A percentile compares a stretch with the other conserved stretches of the same genome.
Evolutionary conservation across 176 grass and related monocot genomes (phyloP).

Genomic region (Alopecurus myosuroides): DNA sequence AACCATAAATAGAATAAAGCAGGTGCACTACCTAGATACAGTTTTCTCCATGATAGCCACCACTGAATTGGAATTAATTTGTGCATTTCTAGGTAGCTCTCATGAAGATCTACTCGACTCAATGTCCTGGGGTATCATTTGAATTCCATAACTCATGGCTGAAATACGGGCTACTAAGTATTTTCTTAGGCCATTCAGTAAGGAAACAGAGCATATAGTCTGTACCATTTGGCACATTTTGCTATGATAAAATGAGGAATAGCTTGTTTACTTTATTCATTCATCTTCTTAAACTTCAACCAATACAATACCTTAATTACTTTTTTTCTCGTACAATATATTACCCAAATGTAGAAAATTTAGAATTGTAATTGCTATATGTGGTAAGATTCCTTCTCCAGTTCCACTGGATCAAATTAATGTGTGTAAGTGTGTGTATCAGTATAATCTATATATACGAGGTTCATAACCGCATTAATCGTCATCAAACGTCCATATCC

Average conservation of each 20-base stretch:
- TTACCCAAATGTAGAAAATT: conserved; percentile 3
- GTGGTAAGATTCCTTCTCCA: neutral
- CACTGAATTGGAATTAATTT: too few species aligned
- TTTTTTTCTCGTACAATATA: conserved; percentile 14
- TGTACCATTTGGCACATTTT: too few species aligned
- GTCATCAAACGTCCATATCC: conserved; percentile 45
- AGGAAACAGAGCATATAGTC: too few species aligned
- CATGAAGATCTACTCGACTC: too few species aligned
- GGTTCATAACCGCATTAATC: neutral
- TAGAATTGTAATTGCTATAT: neutral
- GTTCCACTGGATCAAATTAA: neutral
- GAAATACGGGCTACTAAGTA: too few species aligned
- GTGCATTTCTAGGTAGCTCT: too few species aligned
- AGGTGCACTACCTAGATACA: too few species aligned
- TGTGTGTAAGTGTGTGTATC: neutral
- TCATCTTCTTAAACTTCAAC: conserved; percentile 7
- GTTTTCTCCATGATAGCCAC: too few species aligned
- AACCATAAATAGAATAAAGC: too few species aligned
- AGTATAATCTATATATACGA: neutral
- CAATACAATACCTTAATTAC: conserved; percentile 38
- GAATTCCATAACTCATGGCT: too few species aligned
- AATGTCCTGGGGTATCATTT: too few species aligned
- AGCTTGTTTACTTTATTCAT: conserved; percentile 39
- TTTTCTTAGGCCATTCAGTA: too few species aligned
- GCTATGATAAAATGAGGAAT: neutral